Evolutionary conservation across 441 rosid species (phyloP).

Genomic region (Kokia cookei): DNA sequence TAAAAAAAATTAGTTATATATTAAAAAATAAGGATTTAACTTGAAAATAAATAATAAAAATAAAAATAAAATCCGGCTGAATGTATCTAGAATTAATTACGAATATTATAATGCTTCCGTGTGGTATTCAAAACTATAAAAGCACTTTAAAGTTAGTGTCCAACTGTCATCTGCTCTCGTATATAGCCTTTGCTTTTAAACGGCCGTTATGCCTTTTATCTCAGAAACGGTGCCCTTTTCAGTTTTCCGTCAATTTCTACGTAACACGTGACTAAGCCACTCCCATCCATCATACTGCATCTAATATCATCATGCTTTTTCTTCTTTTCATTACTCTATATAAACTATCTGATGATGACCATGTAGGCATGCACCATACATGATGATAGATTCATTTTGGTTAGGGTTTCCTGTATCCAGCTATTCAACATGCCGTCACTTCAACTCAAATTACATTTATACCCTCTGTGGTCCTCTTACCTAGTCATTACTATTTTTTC

Average conservation of each 20-base stretch:
- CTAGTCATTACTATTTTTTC: neutral
- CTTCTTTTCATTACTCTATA: neutral
- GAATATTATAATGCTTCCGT: neutral
- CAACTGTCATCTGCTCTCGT: conserved; percentile 19
- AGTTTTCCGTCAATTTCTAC: conserved; percentile 30
- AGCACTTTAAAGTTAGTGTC: conserved; percentile 7
- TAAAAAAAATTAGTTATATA: too few relatives aligned
- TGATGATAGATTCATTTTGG: neutral
- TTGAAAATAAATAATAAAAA: too few relatives aligned
- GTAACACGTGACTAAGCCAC: neutral
- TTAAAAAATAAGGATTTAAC: too few relatives aligned
- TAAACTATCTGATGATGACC: neutral
- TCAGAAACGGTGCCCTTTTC: conserved; percentile 16
- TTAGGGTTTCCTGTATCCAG: conserved; percentile 8
- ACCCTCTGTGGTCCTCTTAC: neutral
- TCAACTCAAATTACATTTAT: neutral
- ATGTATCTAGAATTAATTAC: too few relatives aligned
- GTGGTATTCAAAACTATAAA: neutral
- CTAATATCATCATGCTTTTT: neutral
- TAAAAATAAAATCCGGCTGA: too few relatives aligned
- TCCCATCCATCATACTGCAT: neutral
- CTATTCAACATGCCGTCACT: neutral
- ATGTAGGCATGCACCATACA: neutral
- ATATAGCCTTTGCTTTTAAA: conserved; percentile 9
- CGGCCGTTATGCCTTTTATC: conserved; percentile 22